Base-by-base conservation (phyloP, 129 eudicot genomes). In the Glebionis coronaria region DNA sequence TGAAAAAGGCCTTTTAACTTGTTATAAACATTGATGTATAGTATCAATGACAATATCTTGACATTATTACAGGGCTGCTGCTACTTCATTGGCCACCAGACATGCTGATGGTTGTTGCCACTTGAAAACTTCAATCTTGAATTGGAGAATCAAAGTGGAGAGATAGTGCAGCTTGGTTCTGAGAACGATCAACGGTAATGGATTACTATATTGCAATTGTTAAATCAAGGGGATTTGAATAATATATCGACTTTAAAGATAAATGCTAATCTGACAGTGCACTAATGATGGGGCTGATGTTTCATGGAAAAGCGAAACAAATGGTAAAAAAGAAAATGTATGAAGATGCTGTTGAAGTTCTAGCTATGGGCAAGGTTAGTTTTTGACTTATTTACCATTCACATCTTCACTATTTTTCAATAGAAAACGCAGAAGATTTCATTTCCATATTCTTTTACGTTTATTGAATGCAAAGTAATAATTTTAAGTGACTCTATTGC, bases 271-370 rank as follows among this genome's bases (percentile, higher is more conserved):
- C 69, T 83, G 23, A 29, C 84, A 92, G 98, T 81, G 96, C 96
- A 57, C 81, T 92, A 19, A 92, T 92, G 98, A 88, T 82, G 95
- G 98, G 98, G 45, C 91, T 92, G 44, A 82, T 92, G 96, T 84
- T 92, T 76, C 98, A 92, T 79, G 76, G 85, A 56, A 92, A 82
- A 63, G 98, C 85, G 45, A 92, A 86, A 71, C 63, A 79, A 44
- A 76, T 92, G 47, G 79, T 92, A n/a, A 80, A 72, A 70, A 74
- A 9, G 42, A 72, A 75, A 57, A 65, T 78, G 55, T 92, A 83
- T 51, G 80, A 67, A 65, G 96, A 92, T 71, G 98, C 98, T 6
- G 61, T 92, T 28, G 98, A 92, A 84, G 95, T 92, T 76, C 84
- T 92, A 20, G 57, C 73, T 45, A 88, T 92, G 96, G 98, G 96